Conservation (phyloP, 805 yeast species). For the Brettanomyces sp. region DNA sequence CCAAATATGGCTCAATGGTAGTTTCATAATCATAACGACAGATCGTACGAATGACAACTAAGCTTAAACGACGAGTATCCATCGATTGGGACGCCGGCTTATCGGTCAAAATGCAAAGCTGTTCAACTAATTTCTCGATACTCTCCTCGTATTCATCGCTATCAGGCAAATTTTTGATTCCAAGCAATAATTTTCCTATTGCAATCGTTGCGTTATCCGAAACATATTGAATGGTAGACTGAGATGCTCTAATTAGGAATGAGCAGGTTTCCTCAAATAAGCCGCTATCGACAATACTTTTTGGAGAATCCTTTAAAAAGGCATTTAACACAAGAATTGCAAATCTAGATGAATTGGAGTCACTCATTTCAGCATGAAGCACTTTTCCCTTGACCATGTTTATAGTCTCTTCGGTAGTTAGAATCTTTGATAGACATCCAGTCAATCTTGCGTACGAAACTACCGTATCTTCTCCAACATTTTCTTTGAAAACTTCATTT, state of each 20-base stretch:
- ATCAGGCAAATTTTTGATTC: constrained; percentile 25
- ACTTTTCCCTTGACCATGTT: constrained; percentile 53
- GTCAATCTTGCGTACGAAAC: constrained; percentile 71
- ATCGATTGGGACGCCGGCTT: constrained; percentile 51
- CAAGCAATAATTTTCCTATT: constrained; percentile 67
- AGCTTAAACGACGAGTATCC: constrained; percentile 72
- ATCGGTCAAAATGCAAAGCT: constrained; percentile 39
- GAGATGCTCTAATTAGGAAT: constrained; percentile 36
- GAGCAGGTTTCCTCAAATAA: constrained; percentile 39
- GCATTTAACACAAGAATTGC: constrained; percentile 69
- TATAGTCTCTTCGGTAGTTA: constrained; percentile 55
- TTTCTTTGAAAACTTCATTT: constrained; percentile 40
- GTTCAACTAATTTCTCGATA: constrained; percentile 34
- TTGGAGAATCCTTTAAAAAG: constrained; percentile 69
- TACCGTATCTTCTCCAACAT: constrained; percentile 45
- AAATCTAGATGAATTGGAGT: constrained; percentile 41
- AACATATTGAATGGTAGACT: constrained; percentile 38
- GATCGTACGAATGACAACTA: constrained; percentile 68
- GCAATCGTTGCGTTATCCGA: constrained; percentile 75
- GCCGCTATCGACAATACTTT: constrained; percentile 45
- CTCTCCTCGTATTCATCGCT: constrained; percentile 25
- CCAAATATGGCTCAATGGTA: constrained; percentile 43
- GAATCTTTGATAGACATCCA: constrained; percentile 65
- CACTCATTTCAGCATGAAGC: constrained; percentile 33
- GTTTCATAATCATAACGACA: constrained; percentile 49